Conservation (phyloP, 176 grass and related monocot genomes). For the Tillandsia leiboldiana region DNA sequence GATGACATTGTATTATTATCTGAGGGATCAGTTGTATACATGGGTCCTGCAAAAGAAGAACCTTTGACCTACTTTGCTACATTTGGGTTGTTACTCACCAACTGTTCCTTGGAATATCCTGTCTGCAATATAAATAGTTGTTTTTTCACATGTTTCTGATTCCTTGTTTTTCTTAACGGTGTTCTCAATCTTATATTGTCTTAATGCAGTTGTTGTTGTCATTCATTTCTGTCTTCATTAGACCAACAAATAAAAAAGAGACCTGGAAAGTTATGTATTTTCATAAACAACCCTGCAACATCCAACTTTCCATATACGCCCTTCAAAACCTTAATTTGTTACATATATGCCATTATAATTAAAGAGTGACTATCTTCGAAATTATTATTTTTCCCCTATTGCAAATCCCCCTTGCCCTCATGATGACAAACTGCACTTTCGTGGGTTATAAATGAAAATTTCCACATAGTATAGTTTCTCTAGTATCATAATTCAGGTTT, state of each 20-base stretch:
- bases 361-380: too few species aligned
- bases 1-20: slow-evolving; percentile 88
- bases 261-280: too few species aligned
- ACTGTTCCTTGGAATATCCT: neutral
- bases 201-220: neutral
- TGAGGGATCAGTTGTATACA: slow-evolving; percentile 72
- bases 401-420: too few species aligned
- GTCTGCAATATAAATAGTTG: neutral
- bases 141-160: neutral
- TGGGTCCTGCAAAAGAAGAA: slow-evolving; percentile 85
- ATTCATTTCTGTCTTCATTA: neutral
- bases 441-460: too few species aligned
- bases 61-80: slow-evolving; percentile 62
- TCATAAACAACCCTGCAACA: too few species aligned
- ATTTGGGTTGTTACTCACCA: slow-evolving; percentile 53
- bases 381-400: too few species aligned
- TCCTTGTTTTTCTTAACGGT: neutral
- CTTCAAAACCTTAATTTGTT: too few species aligned
- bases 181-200: neutral
- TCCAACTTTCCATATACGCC: too few species aligned
- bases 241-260: neutral
- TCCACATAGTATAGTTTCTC: too few species aligned
- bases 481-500: too few species aligned
- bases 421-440: too few species aligned
- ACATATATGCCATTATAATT: too few species aligned